Percentiles rank a stretch among this genome's conserved stretches.
These are phyloP conservation scores for Fusarium pseudocircinatum DNA, from an alignment of 2,329 filamentous ascomycete species.

Conservation along the genomic window DNA sequence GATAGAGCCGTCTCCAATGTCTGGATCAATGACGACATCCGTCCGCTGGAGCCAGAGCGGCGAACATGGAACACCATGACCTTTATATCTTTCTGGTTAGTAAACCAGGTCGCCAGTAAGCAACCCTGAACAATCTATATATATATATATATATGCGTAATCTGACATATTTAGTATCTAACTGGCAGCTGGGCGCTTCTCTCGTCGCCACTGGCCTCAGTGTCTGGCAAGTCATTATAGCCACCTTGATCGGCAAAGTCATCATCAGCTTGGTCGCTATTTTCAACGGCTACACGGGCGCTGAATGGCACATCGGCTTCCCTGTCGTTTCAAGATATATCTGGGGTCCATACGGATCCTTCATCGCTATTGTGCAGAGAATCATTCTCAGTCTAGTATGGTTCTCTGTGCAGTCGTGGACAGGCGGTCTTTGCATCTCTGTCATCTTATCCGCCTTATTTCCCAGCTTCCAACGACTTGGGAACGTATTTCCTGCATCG, in stretches of 20 bases:
- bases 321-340: not conserved
- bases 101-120: not conserved
- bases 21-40: not conserved
- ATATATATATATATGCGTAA: accelerated
- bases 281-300: not conserved
- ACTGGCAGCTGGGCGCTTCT: not conserved
- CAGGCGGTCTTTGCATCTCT: not conserved
- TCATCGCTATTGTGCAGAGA: not conserved
- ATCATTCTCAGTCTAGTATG: not conserved
- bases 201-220: not conserved
- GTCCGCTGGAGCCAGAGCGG: not conserved
- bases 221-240: not conserved
- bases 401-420: not conserved
- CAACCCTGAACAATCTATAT: accelerated
- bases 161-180: not conserved
- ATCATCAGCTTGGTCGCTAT: not conserved
- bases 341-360: not conserved
- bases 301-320: not conserved
- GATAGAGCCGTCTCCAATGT: not conserved
- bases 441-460: not conserved
- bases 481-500: not conserved
- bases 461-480: not conserved
- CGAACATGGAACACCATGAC: not conserved
- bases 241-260: not conserved
- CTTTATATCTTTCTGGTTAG: not conserved